A percentile compares a stretch with the other conserved stretches of the same genome.
phyloP scores from a whole-genome alignment of 139 green algal species.

The Chara braunii region DNA sequence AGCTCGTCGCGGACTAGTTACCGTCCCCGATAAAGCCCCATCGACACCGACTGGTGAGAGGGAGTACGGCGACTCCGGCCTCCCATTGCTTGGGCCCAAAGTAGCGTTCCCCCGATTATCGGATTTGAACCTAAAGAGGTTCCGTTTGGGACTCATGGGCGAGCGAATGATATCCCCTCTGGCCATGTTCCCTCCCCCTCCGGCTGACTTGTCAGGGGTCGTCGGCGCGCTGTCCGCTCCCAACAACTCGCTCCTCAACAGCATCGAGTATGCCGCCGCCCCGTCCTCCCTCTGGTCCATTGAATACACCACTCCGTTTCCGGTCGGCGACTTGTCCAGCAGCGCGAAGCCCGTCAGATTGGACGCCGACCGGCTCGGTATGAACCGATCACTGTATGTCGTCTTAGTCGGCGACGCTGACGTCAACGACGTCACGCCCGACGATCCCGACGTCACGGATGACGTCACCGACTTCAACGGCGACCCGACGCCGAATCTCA shows the following conservation, averaged over 20 bases:
- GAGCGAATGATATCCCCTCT: too few relatives aligned
- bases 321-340: conserved; percentile 8
- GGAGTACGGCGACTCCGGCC: conserved; percentile 59
- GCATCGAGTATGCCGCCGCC: conserved; percentile 64
- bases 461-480: too few relatives aligned
- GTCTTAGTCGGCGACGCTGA: too few relatives aligned
- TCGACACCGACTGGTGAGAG: conserved; percentile 51
- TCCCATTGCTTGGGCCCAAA: not conserved
- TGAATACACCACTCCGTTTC: not conserved
- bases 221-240: conserved; percentile 21
- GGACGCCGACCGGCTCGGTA: conserved; percentile 28
- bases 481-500: too few relatives aligned
- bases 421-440: too few relatives aligned
- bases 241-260: conserved; percentile 60
- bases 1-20: conserved; percentile 41
- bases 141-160: conserved; percentile 33
- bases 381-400: conserved; percentile 39
- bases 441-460: too few relatives aligned
- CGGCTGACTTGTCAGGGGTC: not conserved
- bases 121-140: conserved; percentile 64
- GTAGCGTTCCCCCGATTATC: not conserved
- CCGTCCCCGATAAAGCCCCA: conserved; percentile 34
- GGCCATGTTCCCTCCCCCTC: conserved; percentile 26
- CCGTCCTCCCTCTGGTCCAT: conserved; percentile 45
- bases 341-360: conserved; percentile 17